Conservation (phyloP, 2,329 filamentous ascomycete species). For the Pestalotiopsis sp. region DNA sequence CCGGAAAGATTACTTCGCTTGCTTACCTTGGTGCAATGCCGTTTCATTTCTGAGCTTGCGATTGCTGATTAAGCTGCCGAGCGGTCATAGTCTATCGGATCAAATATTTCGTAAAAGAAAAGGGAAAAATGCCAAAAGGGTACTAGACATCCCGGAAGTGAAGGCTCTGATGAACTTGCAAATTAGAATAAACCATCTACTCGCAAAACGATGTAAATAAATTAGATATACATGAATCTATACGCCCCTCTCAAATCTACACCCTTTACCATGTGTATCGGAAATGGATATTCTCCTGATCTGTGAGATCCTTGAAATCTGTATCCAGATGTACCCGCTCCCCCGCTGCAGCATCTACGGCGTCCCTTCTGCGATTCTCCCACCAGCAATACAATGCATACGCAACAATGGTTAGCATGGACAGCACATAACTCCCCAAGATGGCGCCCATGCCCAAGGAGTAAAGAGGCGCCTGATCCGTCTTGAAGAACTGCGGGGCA, state of each 20-base stretch:
- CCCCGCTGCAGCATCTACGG: background rate
- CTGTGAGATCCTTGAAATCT: slow-evolving; percentile 41
- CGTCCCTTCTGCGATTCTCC: slow-evolving; percentile 39
- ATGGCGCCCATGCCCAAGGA: slow-evolving; percentile 42
- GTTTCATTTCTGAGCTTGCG: too few relatives aligned
- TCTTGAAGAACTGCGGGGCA: slow-evolving; percentile 64
- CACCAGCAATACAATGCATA: slow-evolving; percentile 32
- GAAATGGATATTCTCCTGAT: slow-evolving; percentile 45
- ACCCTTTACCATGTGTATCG: slow-evolving; percentile 28
- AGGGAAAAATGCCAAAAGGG: too few relatives aligned
- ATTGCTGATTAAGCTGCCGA: too few relatives aligned
- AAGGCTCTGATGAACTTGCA: too few relatives aligned
- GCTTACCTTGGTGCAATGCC: too few relatives aligned
- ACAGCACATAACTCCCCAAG: slow-evolving; percentile 40
- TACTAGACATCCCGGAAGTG: too few relatives aligned
- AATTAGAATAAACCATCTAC: too few relatives aligned
- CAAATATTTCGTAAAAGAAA: too few relatives aligned
- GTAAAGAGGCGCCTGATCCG: slow-evolving; percentile 48
- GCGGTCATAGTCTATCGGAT: too few relatives aligned
- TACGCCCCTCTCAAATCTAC: background rate
- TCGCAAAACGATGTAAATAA: background rate
- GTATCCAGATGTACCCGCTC: slow-evolving; percentile 15
- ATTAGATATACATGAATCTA: background rate
- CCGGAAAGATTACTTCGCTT: too few relatives aligned
- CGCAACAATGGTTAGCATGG: slow-evolving; percentile 37